Conservation (phyloP, 148 eudicot species). For the Camellia lanceoleosa region DNA sequence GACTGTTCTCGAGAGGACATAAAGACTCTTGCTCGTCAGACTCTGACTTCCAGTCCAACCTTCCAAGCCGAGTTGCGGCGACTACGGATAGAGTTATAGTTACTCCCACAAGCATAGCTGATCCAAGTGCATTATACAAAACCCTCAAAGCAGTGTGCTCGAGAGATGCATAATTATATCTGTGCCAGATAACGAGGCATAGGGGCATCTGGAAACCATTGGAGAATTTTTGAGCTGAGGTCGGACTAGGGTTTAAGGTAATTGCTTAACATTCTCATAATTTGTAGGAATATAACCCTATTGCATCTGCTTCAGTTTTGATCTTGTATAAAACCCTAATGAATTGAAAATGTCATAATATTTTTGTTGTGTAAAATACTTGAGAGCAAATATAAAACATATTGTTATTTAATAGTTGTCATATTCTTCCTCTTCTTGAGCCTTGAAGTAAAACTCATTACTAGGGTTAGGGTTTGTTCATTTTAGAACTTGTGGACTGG, state of each 20-base stretch:
- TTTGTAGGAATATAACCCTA: not conserved
- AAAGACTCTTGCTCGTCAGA: slow-evolving; percentile 73
- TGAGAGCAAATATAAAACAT: not conserved
- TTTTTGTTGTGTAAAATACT: not conserved
- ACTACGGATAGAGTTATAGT: slow-evolving; percentile 63
- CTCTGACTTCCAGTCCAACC: slow-evolving; percentile 70
- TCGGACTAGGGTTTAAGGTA: not conserved
- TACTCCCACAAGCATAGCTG: not conserved
- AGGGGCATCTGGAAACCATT: not conserved
- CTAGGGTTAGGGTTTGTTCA: too few species aligned
- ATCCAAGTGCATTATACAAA: not conserved
- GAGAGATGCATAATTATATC: not conserved
- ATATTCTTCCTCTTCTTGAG: too few species aligned
- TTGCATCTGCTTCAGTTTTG: not conserved
- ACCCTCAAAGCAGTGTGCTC: not conserved
- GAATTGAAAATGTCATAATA: not conserved
- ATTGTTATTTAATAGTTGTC: too few species aligned
- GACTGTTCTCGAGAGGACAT: slow-evolving; percentile 98
- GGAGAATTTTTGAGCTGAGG: not conserved
- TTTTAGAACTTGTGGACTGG: too few species aligned
- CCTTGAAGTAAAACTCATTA: not conserved
- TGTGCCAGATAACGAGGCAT: not conserved
- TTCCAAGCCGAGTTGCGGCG: slow-evolving; percentile 78
- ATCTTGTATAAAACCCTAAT: not conserved
- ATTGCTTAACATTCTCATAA: not conserved